Base-by-base conservation (phyloP, 2,329 filamentous ascomycete genomes). In the Bipolaris oryzae region DNA sequence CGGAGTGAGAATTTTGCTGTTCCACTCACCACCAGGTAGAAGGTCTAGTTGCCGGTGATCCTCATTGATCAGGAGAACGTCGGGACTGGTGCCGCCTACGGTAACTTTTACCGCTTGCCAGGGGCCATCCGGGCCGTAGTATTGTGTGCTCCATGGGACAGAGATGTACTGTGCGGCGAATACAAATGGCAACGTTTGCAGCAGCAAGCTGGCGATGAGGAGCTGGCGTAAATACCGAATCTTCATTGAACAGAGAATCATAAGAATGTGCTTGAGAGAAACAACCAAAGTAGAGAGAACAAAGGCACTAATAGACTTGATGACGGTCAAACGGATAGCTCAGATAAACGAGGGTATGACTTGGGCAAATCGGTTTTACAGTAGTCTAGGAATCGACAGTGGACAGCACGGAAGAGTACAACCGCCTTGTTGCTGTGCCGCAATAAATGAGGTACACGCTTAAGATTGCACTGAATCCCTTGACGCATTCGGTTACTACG, bases 131-230 rank as follows among this genome's bases (percentile, higher is more conserved):
- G 63, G 63, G 1, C 62, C 63, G 31, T 61, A 65, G 3, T 44
- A 46, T 10, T 51, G 21, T 2, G 28, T 28, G 37, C 57, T 63
- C 62, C 65, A 68, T 23, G 60, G 56, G 3, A 77, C 74, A 23
- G 33, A 35, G 43, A 48, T 42, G 35, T 53, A 47, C 43, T 49
- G 39, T 7, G 39, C 18, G 37, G 37, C 41, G 35, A 37, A 25
- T 25, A 31, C 18, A n/a, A 10, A n/a, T 11, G 41, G 39, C 33
- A 48, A 6, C 13, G 20, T 9, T 23, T 48, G 51, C 16, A 48
- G 44, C 7, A 54, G 44, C 37, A 20, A 35, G 23, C 39, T 28
- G 20, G 16, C 7, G 41, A 43, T 37, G 21, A 41, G 13, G 38
- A 28, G 21, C 16, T 31, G 39, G 48, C 25, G 10, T n/a, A 43